phyloP scores from a whole-genome alignment of 2,329 filamentous ascomycete genomes.

The Thermoascus crustaceus region DNA sequence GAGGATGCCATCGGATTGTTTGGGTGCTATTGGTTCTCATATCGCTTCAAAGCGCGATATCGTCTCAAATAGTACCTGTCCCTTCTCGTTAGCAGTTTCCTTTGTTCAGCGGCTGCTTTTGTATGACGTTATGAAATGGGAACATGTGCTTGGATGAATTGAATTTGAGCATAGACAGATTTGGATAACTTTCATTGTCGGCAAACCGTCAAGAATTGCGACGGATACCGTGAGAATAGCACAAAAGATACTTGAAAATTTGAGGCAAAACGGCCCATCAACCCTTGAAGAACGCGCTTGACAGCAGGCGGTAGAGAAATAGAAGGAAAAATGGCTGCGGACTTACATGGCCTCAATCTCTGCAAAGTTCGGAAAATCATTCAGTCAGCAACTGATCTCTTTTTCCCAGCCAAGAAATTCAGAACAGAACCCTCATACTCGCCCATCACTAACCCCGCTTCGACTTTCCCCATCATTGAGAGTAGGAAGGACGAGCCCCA shows the following conservation, averaged over 20 bases:
- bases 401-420: no score
- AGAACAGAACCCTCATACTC: no score
- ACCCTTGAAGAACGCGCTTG: no score
- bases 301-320: background rate
- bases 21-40: constrained; percentile 47
- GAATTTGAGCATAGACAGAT: no score
- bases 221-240: no score
- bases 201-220: no score
- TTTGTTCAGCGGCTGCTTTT: constrained; percentile 1
- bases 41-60: constrained; percentile 77
- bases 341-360: constrained; percentile 89
- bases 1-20: no score
- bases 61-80: constrained; percentile 81
- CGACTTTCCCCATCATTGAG: background rate
- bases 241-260: no score
- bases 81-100: constrained; percentile 17
- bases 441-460: no score
- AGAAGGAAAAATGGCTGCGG: constrained; percentile 1
- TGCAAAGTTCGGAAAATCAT: constrained; percentile 32
- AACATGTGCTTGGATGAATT: no score
- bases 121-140: constrained; percentile 7
- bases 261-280: no score
- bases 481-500: background rate
- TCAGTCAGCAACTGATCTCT: constrained; percentile 8
- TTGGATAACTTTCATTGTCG: no score